Evolutionary conservation across 2,329 filamentous ascomycete species (phyloP).

Genomic region (Amesomyces nigricolor): DNA sequence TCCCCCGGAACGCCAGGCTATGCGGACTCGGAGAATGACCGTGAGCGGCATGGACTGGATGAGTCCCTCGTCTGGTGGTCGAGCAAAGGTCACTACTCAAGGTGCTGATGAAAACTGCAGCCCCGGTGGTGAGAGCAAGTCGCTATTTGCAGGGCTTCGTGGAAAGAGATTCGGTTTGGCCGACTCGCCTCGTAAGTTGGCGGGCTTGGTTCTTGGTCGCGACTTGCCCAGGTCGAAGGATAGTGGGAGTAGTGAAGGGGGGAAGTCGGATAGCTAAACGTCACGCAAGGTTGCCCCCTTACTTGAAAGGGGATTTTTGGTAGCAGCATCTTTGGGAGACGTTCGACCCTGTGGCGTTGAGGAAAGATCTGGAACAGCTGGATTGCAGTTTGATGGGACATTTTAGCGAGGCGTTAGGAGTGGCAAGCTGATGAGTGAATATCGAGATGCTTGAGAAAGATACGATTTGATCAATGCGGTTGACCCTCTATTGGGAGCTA

Average conservation of each 20-base stretch:
- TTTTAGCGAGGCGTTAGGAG: too few species aligned
- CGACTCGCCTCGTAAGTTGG: conserved; percentile 12
- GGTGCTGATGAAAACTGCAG: neutral
- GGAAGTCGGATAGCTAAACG: too few species aligned
- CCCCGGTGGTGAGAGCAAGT: neutral
- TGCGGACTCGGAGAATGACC: neutral
- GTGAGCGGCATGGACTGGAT: conserved; percentile 22
- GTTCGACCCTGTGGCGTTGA: too few species aligned
- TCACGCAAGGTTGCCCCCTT: too few species aligned
- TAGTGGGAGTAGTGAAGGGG: neutral
- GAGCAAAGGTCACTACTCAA: neutral
- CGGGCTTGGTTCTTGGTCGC: conserved; percentile 1
- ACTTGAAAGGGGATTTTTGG: too few species aligned
- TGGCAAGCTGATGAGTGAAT: too few species aligned
- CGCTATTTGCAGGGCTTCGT: conserved; percentile 16
- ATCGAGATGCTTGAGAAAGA: too few species aligned
- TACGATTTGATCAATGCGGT: too few species aligned
- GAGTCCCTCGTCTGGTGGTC: conserved; percentile 20
- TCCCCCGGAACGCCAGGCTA: conserved; percentile 2
- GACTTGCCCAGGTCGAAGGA: neutral
- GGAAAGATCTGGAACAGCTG: too few species aligned
- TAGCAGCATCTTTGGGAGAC: too few species aligned
- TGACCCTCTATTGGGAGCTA: too few species aligned
- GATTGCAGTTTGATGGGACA: too few species aligned
- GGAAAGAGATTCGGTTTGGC: conserved; percentile 10